Percentiles rank a stretch among this genome's conserved stretches.
Conservation (phyloP, 805 yeast genomes). For the Candida takata region DNA sequence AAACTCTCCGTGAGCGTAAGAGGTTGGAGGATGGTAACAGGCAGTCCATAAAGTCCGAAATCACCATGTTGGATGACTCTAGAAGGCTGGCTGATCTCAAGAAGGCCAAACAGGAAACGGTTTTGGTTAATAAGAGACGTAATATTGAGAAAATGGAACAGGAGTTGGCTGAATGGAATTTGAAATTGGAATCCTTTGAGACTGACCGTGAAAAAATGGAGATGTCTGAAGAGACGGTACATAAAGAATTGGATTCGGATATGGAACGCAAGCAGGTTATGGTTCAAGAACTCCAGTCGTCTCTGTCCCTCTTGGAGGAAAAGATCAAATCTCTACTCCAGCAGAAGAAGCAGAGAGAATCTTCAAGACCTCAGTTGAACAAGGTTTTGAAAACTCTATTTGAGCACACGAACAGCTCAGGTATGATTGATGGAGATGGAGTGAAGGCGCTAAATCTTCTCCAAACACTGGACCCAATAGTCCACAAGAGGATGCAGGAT, state of each 20-base stretch:
- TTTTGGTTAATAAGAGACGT: constrained; percentile 23
- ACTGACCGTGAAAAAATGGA: constrained; percentile 11
- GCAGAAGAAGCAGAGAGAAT: constrained; percentile 19
- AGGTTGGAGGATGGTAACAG: constrained; percentile 36
- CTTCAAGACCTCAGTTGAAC: constrained; percentile 7
- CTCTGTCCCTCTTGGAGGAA: constrained; percentile 16
- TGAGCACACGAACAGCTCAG: constrained; percentile 17
- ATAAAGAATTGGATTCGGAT: constrained; percentile 15
- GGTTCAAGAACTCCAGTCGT: constrained; percentile 8
- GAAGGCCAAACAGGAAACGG: constrained; percentile 27
- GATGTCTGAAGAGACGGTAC: constrained; percentile 12
- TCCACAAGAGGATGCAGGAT: constrained; percentile 16
- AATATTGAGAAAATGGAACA: constrained; percentile 28
- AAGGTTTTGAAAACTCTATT: constrained; percentile 13
- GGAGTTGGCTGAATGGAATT: constrained; percentile 30
- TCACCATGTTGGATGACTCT: constrained; percentile 35
- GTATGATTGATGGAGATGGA: constrained; percentile 20
- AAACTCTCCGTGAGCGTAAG: constrained; percentile 32
- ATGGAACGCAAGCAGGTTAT: constrained; percentile 7
- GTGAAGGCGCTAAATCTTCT: constrained; percentile 13
- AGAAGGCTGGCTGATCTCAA: constrained; percentile 30
- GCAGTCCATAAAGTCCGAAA: constrained; percentile 33
- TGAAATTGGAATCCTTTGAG: constrained; percentile 21
- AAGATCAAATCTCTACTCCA: constrained; percentile 7
- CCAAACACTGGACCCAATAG: constrained; percentile 12